Evolutionary conservation across 345 rosid genomes (phyloP), one percentile per base, ranked within the genome.

Genomic region (Laguncularia racemosa): DNA sequence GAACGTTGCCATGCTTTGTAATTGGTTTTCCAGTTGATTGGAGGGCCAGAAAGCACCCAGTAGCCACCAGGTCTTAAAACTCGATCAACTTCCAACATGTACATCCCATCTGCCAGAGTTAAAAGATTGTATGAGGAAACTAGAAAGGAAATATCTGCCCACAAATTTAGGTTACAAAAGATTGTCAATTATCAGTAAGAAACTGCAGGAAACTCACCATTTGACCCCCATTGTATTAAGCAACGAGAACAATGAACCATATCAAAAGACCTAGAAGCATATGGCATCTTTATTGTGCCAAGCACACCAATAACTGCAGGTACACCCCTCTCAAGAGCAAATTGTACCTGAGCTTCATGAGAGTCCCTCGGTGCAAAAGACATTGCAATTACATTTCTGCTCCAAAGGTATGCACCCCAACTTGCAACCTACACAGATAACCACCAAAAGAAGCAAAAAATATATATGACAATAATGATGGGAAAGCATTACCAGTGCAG

Each of bases 181-280:
- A 33, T 33, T 3, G 40, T 33, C 11, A 1, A 33, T 33, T 33
- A 7, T 44, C 19, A 0, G 14, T 23, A 15, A 20, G 53, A 56
- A 21, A 28, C 38, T n/a, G n/a, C 20, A 66, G 44, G 48, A 48
- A 59, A 58, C 86, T 80, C 64, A 90, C 99, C 97, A 73, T 88
- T 88, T 52, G 81, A 76, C 56, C 96, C 96, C 99, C 99, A 95
- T 3, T 86, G 99, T 71, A 95, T 95, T 61, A 95, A 78, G 78
- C 99, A 95, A 46, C 99, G 84, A 54, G 99, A 95, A 73, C 99
- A 95, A 56, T 95, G 99, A 71, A 97, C 89, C 96, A 95, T 93
- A 69, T 95, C 97, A 57, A 95, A 95, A 55, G 95, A 81, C 48
- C 96, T 81, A 16, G 99, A 75, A 15, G 99, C 91, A 50, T 95